Base-by-base conservation (phyloP, 495 filamentous ascomycete genomes). In the Penicillium argentinense region DNA sequence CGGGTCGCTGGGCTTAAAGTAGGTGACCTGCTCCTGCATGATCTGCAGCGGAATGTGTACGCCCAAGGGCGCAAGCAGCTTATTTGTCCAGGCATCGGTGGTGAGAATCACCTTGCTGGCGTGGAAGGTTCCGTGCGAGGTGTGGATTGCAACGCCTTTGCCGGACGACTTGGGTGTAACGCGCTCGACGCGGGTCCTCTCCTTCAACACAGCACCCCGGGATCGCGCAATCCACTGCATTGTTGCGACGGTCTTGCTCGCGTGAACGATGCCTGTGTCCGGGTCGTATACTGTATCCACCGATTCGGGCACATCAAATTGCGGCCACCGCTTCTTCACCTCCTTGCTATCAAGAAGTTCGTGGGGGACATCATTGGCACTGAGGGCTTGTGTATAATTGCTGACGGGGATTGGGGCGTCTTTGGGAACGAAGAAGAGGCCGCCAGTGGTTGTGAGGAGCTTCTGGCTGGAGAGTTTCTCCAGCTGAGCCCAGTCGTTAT, bases 21-120 rank as follows among this genome's bases (percentile, higher is more conserved):
- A 64, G 37, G 61, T 64, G 9, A 62, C 53, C 39, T 64, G 61
- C 26, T 64, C 61, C 13, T 64, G 61, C 61, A 64, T 64, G n/a
- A 62, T 42, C 2, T 51, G 45, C 5, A 64, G 36, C 4, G 61
- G 58, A 14, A 64, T 64, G 18, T 64, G 55, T 8, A 50, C 39
- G 9, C 46, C 52, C 2, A 64, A 46, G 5, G 59, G 61, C 1
- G 42, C 50, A 16, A 64, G 55, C 8, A 64, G 51, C 29, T 62
- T 57, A 26, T 64, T 62, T 22, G 51, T 59, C 61, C 59, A 64
- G 6, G 58, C 61, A 29, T 64, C 61, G 0, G 61, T 55, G 9
- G 61, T 34, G 7, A 64, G 47, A 23, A 64, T 57, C 37, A 64
- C 56, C 25, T 62, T 64, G 13, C 24, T 19, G 9, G 59, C 58